phyloP scores from a whole-genome alignment of 768 basidiomycete species.

The Ramaria sp. region DNA sequence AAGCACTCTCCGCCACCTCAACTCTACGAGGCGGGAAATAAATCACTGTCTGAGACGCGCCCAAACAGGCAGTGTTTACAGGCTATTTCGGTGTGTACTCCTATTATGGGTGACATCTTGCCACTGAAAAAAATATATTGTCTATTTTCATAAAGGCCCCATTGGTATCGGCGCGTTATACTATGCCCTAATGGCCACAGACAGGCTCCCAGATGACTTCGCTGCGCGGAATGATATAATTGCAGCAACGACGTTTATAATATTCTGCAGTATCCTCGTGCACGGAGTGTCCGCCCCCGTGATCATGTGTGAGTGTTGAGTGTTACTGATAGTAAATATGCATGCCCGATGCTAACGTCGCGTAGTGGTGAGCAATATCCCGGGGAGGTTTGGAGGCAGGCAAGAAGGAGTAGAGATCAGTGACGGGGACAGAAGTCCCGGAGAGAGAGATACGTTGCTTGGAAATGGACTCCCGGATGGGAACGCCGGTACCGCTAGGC shows the following conservation, averaged over 20 bases:
- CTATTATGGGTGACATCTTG: not conserved
- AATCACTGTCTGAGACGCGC: no score
- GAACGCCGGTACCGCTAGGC: not conserved
- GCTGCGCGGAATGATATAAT: not conserved
- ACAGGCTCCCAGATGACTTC: not conserved
- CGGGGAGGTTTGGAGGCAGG: not conserved
- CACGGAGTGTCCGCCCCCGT: not conserved
- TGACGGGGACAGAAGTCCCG: not conserved
- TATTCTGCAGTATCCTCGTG: not conserved
- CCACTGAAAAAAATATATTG: not conserved
- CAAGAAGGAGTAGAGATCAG: not conserved
- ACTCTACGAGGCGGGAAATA: not conserved
- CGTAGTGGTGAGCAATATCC: not conserved
- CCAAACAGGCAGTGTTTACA: not conserved
- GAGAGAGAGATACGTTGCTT: not conserved
- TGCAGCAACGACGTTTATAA: not conserved
- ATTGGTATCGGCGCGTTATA: not conserved
- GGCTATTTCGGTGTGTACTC: not conserved
- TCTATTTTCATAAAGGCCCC: not conserved
- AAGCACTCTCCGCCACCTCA: not conserved
- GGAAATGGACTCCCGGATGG: not conserved
- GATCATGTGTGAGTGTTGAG: not conserved
- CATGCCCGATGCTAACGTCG: not conserved
- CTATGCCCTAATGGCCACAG: not conserved
- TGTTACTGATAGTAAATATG: not conserved